Conservation (phyloP, 1,139 yeast species). For the Blastobotrys ciferrii region DNA sequence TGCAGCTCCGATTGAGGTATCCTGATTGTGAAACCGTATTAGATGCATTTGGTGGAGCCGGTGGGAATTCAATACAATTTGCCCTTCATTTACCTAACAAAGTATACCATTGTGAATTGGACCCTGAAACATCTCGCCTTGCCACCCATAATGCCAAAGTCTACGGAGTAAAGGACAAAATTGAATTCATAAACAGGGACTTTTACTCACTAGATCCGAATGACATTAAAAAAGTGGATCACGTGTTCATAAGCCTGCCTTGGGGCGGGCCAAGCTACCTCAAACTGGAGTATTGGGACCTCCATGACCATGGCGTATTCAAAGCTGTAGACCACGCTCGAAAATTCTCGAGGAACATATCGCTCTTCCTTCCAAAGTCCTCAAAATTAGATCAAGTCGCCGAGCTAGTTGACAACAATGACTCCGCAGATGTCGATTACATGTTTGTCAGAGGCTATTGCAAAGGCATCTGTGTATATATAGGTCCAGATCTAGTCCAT, state of each 20-base stretch:
- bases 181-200: conserved; percentile 28
- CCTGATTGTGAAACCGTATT: conserved; percentile 47
- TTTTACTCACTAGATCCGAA: conserved; percentile 26
- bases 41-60: conserved; percentile 94
- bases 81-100: conserved; percentile 41
- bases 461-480: conserved; percentile 25
- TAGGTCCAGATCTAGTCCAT: conserved; percentile 16
- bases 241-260: conserved; percentile 85
- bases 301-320: conserved; percentile 37
- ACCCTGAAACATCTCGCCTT: conserved; percentile 59
- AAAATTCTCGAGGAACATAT: conserved; percentile 51
- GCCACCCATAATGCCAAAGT: conserved; percentile 70
- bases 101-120: conserved; percentile 61
- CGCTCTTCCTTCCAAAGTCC: conserved; percentile 74
- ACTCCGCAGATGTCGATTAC: conserved; percentile 22
- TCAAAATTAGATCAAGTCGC: conserved; percentile 53
- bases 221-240: conserved; percentile 21
- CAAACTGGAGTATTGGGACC: conserved; percentile 46
- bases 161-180: conserved; percentile 51
- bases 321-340: conserved; percentile 43
- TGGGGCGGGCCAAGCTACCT: conserved; percentile 92
- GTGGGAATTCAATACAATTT: conserved; percentile 88
- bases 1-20: conserved; percentile 48
- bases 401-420: conserved; percentile 16
- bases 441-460: conserved; percentile 22